These are phyloP conservation scores for Backusella tarrabulga DNA, from an alignment of 192 early-diverging fungal species.

Conservation along the genomic window DNA sequence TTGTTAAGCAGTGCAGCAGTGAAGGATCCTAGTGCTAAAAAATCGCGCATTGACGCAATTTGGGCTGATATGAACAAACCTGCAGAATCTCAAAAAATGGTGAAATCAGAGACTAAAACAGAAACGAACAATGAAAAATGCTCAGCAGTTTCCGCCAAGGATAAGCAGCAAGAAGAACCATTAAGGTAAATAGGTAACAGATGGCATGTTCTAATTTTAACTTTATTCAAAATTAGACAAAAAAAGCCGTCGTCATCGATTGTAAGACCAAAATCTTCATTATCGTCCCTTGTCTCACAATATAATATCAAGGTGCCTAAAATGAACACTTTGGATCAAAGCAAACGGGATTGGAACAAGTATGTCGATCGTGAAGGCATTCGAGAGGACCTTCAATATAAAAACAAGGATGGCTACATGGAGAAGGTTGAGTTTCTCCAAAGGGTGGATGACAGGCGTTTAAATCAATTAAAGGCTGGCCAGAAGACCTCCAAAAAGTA, in stretches of 20 bases:
- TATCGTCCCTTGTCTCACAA: slow-evolving; percentile 30
- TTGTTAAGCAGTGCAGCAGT: not conserved
- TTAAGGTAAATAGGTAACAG: not conserved
- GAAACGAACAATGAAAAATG: not conserved
- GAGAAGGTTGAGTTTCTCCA: slow-evolving; percentile 70
- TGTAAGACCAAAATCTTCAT: slow-evolving; percentile 33
- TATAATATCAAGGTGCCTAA: slow-evolving; percentile 55
- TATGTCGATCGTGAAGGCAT: slow-evolving; percentile 65
- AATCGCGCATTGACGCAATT: slow-evolving; percentile 46
- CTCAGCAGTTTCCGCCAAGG: not conserved
- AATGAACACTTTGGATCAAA: slow-evolving; percentile 69
- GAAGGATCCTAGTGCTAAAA: slow-evolving; percentile 14
- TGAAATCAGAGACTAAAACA: slow-evolving; percentile 1
- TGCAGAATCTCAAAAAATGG: not conserved
- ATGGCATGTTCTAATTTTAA: not conserved
- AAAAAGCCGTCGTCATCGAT: slow-evolving; percentile 7
- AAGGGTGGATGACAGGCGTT: slow-evolving; percentile 59
- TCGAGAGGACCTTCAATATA: slow-evolving; percentile 58
- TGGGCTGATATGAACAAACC: slow-evolving; percentile 57
- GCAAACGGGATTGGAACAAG: slow-evolving; percentile 65
- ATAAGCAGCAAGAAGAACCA: not conserved
- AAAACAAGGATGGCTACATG: slow-evolving; percentile 72
- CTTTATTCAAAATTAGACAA: not conserved
- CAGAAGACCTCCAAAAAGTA: slow-evolving; percentile 28
- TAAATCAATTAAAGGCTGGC: slow-evolving; percentile 44